Evolutionary conservation across 139 green algal species (phyloP).

Genomic region (Micractinium sp.): DNA sequence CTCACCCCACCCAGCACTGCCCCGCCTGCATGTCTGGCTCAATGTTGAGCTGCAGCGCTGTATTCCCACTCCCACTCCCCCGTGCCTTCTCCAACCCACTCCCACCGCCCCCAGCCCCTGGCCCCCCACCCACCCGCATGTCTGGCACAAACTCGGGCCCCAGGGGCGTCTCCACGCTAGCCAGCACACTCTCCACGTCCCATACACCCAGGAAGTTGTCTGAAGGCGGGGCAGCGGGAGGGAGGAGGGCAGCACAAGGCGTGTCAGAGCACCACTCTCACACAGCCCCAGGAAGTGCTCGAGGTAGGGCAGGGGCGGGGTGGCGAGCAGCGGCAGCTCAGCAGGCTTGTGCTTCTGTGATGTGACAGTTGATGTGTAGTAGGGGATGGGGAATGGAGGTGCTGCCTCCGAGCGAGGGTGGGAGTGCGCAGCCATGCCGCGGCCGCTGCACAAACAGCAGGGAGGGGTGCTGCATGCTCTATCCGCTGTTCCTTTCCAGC

Average conservation of each 20-base stretch:
- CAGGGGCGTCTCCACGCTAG: constrained; percentile 70
- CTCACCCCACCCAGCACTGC: too few relatives aligned
- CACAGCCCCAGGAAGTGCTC: background rate
- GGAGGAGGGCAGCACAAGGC: background rate
- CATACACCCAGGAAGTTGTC: constrained; percentile 65
- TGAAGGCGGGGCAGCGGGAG: constrained; percentile 20
- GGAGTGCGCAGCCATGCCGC: too few relatives aligned
- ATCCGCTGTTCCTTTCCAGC: too few relatives aligned
- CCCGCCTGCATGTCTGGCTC: too few relatives aligned
- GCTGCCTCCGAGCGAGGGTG: too few relatives aligned
- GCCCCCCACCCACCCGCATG: constrained; percentile 31
- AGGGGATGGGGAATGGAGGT: background rate
- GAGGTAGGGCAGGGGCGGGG: background rate
- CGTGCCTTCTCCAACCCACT: background rate
- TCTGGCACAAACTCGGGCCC: constrained; percentile 74
- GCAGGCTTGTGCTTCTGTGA: background rate
- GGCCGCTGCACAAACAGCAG: background rate
- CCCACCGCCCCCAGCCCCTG: background rate
- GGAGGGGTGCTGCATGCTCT: too few relatives aligned
- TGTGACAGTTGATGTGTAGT: background rate
- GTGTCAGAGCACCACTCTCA: background rate
- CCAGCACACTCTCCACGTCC: constrained; percentile 63
- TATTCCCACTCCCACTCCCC: too few relatives aligned
- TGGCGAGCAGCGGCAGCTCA: background rate
- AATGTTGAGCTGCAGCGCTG: too few relatives aligned